Evolutionary conservation across 2,329 filamentous ascomycete species (phyloP).

Genomic region (Botrytis hyacinthi): DNA sequence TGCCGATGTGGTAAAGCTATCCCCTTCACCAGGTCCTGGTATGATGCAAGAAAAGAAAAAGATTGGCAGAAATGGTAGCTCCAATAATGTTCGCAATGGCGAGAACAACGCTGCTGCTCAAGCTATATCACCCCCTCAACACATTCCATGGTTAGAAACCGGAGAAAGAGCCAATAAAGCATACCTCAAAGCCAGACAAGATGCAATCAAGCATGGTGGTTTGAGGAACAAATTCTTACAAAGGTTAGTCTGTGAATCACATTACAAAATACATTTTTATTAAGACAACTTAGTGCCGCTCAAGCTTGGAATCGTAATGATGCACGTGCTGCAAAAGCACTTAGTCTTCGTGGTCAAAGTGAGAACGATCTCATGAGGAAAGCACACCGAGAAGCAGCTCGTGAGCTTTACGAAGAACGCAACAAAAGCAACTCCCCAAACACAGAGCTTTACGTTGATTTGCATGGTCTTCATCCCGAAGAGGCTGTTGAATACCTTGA

Average conservation of each 20-base stretch:
- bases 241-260: conserved; percentile 55
- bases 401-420: conserved; percentile 88
- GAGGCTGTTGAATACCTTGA: conserved; percentile 95
- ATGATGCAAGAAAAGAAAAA: conserved; percentile 60
- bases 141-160: conserved; percentile 95
- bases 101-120: conserved; percentile 81
- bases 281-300: conserved; percentile 63
- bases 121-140: conserved; percentile 81
- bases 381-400: conserved; percentile 90
- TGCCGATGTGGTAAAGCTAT: conserved; percentile 94
- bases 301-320: conserved; percentile 99
- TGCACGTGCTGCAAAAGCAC: conserved; percentile 89
- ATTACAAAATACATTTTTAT: background rate
- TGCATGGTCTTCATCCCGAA: conserved; percentile 97
- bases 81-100: conserved; percentile 60
- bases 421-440: conserved; percentile 64
- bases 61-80: conserved; percentile 61
- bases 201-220: conserved; percentile 96
- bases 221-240: conserved; percentile 96
- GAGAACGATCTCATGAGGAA: conserved; percentile 98
- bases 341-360: conserved; percentile 89
- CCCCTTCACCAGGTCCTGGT: conserved; percentile 72
- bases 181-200: conserved; percentile 90
- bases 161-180: conserved; percentile 87
- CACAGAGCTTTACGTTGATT: conserved; percentile 84